Evolutionary conservation across 176 grass and related monocot species (phyloP).

Genomic region (Themeda triandra): DNA sequence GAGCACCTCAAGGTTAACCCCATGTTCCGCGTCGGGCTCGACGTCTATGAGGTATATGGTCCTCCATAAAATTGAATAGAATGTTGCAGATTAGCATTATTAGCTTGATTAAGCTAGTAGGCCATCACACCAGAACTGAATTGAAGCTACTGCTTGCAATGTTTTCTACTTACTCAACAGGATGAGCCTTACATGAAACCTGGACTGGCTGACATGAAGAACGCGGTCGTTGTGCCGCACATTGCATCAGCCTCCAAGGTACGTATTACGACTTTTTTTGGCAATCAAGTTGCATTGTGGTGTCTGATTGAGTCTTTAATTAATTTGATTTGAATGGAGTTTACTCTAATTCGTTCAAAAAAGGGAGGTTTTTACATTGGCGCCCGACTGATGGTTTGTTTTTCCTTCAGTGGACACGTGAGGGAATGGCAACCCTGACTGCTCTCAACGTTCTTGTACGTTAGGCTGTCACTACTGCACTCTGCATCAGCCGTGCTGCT

Average conservation of each 20-base stretch:
- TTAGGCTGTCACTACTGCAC: not conserved
- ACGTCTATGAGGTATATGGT: slow-evolving; percentile 75
- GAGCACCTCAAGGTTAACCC: slow-evolving; percentile 86
- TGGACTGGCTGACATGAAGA: slow-evolving; percentile 85
- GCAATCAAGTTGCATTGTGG: not conserved
- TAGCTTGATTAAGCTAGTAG: not conserved
- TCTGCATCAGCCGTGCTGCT: not conserved
- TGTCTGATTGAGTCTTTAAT: not conserved
- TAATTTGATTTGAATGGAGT: not conserved
- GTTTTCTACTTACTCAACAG: slow-evolving; percentile 28
- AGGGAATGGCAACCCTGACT: slow-evolving; percentile 89
- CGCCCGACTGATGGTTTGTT: not conserved
- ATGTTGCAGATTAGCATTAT: not conserved
- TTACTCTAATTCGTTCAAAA: too few species aligned
- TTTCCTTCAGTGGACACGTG: slow-evolving; percentile 72
- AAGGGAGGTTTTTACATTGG: too few species aligned
- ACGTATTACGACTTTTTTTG: not conserved
- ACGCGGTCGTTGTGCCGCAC: slow-evolving; percentile 82
- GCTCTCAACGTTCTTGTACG: slow-evolving; percentile 95
- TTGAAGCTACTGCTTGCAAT: not conserved
- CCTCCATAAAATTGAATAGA: not conserved
- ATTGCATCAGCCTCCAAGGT: slow-evolving; percentile 97
- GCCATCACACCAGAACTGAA: not conserved
- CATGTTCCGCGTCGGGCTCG: slow-evolving; percentile 92
- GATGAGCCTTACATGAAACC: slow-evolving; percentile 95